Evolutionary conservation across 1,139 yeast species (phyloP).

Genomic region (Arxiozyma slooffiae): DNA sequence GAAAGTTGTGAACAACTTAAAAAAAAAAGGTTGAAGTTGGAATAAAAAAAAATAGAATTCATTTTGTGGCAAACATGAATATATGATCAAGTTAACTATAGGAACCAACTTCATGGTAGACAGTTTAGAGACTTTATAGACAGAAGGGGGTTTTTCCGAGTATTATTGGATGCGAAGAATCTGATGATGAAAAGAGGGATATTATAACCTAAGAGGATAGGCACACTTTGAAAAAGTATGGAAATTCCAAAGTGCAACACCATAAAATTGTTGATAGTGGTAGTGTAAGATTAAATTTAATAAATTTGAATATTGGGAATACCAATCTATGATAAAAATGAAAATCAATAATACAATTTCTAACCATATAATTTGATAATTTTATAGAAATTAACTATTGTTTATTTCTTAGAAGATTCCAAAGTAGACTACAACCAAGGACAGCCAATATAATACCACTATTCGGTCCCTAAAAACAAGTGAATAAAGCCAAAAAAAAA

Average conservation of each 20-base stretch:
- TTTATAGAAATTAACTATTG: slow-evolving; percentile 8
- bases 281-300: slow-evolving; percentile 65
- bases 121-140: neutral
- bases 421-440: slow-evolving; percentile 40
- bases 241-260: slow-evolving; percentile 77
- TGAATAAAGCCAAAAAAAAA: slow-evolving; percentile 40
- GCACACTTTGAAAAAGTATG: slow-evolving; percentile 75
- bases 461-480: slow-evolving; percentile 74
- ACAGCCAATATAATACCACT: slow-evolving; percentile 66
- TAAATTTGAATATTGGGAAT: slow-evolving; percentile 59
- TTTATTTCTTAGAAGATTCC: slow-evolving; percentile 12
- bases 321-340: slow-evolving; percentile 48
- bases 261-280: slow-evolving; percentile 77
- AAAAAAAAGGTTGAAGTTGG: slow-evolving; percentile 70
- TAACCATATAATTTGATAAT: slow-evolving; percentile 20
- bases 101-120: slow-evolving; percentile 25
- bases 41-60: slow-evolving; percentile 85
- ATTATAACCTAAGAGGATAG: slow-evolving; percentile 57
- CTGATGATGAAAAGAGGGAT: slow-evolving; percentile 52
- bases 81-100: slow-evolving; percentile 39
- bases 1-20: slow-evolving; percentile 35
- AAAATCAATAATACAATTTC: slow-evolving; percentile 40
- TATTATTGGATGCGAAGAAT: slow-evolving; percentile 13
- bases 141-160: neutral
- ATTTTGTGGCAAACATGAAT: slow-evolving; percentile 68